phyloP scores from a whole-genome alignment of 192 early-diverging fungal species.

The Geranomyces michiganensis region DNA sequence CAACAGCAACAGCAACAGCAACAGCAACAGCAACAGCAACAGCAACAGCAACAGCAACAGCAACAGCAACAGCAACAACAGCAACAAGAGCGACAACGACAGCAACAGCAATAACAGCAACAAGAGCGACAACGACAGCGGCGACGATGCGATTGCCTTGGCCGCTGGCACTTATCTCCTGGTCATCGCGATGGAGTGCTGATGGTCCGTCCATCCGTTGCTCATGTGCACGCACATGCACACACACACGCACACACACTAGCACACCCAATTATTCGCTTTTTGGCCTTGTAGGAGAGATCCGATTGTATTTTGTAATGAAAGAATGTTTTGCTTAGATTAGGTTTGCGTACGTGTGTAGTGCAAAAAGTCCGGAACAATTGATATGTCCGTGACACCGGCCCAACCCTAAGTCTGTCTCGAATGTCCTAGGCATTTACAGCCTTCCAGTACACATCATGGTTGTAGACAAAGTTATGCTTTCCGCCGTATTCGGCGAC shows the following conservation, averaged over 20 bases:
- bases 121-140: neutral
- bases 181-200: constrained; percentile 4
- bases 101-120: neutral
- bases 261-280: too few relatives aligned
- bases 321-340: neutral
- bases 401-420: too few relatives aligned
- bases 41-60: too few relatives aligned
- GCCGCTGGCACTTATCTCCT: neutral
- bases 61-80: too few relatives aligned
- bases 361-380: neutral
- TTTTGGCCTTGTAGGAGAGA: too few relatives aligned
- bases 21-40: too few relatives aligned
- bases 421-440: neutral
- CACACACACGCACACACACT: too few relatives aligned
- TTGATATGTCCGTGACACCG: neutral
- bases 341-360: neutral
- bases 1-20: too few relatives aligned
- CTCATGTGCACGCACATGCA: too few relatives aligned
- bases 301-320: too few relatives aligned
- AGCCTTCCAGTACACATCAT: constrained; percentile 70
- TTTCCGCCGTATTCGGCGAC: constrained; percentile 76
- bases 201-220: too few relatives aligned
- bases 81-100: neutral
- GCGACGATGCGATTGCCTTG: neutral
- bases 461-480: constrained; percentile 68